These are phyloP conservation scores for Crotalaria pallida DNA, from an alignment of 306 rosid species.

Conservation along the genomic window DNA sequence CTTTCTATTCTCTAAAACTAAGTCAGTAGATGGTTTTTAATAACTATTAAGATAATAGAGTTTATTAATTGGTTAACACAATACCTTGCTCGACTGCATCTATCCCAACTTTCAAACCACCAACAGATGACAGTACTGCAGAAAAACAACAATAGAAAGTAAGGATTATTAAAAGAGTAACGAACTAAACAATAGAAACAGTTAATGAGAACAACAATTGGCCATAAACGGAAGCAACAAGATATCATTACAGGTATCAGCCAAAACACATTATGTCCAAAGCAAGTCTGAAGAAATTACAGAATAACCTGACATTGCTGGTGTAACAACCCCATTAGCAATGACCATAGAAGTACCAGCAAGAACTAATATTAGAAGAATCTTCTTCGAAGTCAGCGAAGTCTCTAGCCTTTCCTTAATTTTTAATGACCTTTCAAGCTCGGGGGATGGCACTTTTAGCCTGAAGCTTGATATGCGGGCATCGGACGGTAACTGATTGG, in stretches of 20 bases:
- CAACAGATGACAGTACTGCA: constrained; percentile 84
- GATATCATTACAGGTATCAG: constrained; percentile 12
- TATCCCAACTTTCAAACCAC: constrained; percentile 75
- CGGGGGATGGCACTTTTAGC: constrained; percentile 92
- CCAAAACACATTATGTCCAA: constrained; percentile 10
- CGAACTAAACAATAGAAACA: not conserved
- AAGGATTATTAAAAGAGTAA: constrained; percentile 17
- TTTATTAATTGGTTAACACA: constrained; percentile 4
- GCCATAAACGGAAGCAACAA: constrained; percentile 14
- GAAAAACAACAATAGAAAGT: constrained; percentile 11
- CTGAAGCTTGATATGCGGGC: constrained; percentile 92
- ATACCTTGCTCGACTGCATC: constrained; percentile 68
- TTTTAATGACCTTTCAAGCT: constrained; percentile 93
- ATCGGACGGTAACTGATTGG: constrained; percentile 95
- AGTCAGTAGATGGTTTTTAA: not conserved
- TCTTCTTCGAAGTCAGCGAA: constrained; percentile 77
- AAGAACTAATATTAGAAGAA: constrained; percentile 76
- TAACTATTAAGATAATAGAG: not conserved
- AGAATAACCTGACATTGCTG: constrained; percentile 83
- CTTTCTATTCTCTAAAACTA: too few relatives aligned
- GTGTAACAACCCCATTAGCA: constrained; percentile 96
- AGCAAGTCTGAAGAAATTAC: constrained; percentile 10
- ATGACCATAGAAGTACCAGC: constrained; percentile 99
- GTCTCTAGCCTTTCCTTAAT: constrained; percentile 87
- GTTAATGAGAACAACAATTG: constrained; percentile 7